phyloP scores from a whole-genome alignment of 805 yeast genomes.

The Hanseniaspora vineae region DNA sequence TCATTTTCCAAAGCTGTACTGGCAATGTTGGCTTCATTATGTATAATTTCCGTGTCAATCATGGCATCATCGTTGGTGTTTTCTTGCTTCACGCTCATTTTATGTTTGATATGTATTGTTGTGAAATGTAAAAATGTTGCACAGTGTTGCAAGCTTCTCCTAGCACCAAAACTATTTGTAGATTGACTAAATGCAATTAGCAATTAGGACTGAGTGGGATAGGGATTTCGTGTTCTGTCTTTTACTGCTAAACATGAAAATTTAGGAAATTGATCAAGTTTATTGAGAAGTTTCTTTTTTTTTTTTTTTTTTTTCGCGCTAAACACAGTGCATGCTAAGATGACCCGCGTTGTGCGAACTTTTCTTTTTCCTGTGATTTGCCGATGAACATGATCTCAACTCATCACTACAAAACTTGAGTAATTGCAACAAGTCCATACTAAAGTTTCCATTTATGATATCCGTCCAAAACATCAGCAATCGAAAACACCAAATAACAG shows the following conservation, averaged over 20 bases:
- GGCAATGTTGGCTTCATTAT: neutral
- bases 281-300: neutral
- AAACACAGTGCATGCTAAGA: no score
- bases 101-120: neutral
- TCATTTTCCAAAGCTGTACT: neutral
- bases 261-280: neutral
- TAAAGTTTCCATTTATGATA: no score
- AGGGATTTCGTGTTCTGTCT: neutral
- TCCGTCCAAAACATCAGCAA: neutral
- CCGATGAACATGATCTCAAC: no score
- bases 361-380: no score
- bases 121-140: no score
- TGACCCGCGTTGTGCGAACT: no score
- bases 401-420: no score
- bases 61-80: neutral
- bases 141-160: no score
- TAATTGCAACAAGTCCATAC: neutral
- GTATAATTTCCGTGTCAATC: neutral
- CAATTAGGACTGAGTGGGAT: no score
- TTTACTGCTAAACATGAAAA: neutral
- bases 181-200: no score
- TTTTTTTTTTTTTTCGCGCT: neutral
- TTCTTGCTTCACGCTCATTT: neutral
- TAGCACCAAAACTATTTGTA: no score
- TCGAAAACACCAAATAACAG: neutral